Percentiles rank a stretch among this genome's conserved stretches.
Evolutionary conservation across 2,329 filamentous ascomycete genomes (phyloP).

Genomic region (Scedosporium boydii): DNA sequence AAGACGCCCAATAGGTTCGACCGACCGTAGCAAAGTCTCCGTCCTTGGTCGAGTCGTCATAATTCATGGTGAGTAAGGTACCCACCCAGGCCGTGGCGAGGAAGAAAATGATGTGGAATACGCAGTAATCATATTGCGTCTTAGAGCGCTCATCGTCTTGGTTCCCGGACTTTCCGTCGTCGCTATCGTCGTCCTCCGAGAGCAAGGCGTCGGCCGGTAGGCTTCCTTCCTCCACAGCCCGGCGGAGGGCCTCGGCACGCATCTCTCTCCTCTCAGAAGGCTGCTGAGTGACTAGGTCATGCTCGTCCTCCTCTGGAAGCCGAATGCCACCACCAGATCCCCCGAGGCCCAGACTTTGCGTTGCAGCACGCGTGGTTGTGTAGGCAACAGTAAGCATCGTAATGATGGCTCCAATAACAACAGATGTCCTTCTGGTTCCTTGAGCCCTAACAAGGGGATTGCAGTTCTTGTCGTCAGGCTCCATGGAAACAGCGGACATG

Average conservation of each 20-base stretch:
- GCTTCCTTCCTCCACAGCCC: slow-evolving; percentile 85
- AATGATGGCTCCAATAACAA: slow-evolving; percentile 86
- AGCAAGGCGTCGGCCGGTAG: slow-evolving; percentile 84
- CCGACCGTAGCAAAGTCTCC: slow-evolving; percentile 86
- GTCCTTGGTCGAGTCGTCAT: slow-evolving; percentile 52
- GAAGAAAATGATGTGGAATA: slow-evolving; percentile 98
- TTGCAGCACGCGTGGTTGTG: slow-evolving; percentile 92
- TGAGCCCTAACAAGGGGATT: slow-evolving; percentile 83
- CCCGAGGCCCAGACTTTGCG: slow-evolving; percentile 72
- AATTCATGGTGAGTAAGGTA: slow-evolving; percentile 71
- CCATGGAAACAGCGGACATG: slow-evolving; percentile 97
- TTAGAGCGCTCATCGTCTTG: slow-evolving; percentile 82
- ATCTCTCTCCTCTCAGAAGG: slow-evolving; percentile 75
- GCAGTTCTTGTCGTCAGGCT: slow-evolving; percentile 86
- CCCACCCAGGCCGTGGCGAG: slow-evolving; percentile 93
- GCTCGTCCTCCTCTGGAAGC: slow-evolving; percentile 65
- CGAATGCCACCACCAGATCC: slow-evolving; percentile 46
- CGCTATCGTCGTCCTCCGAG: slow-evolving; percentile 57
- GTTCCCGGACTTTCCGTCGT: slow-evolving; percentile 47
- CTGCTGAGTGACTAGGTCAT: slow-evolving; percentile 73
- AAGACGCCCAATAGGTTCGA: slow-evolving; percentile 91
- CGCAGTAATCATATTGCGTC: slow-evolving; percentile 92
- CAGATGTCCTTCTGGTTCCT: slow-evolving; percentile 79
- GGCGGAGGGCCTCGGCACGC: slow-evolving; percentile 82
- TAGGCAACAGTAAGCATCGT: slow-evolving; percentile 97